Evolutionary conservation across 75 land plant species (phyloP).

Genomic region (Selaginella tamariscina): DNA sequence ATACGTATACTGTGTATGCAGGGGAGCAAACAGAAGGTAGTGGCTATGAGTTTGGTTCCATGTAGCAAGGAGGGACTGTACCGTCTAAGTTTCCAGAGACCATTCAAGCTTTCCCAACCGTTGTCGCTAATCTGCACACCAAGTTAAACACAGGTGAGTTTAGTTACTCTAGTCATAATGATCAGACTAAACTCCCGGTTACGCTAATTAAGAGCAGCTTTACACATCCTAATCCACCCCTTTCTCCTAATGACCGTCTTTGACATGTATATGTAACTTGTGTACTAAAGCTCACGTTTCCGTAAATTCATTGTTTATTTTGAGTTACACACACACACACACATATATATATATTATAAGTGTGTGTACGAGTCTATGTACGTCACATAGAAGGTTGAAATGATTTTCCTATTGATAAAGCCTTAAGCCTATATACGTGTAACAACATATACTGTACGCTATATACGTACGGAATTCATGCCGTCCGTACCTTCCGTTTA

Average conservation of each 20-base stretch:
- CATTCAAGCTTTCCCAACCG: conserved; percentile 56
- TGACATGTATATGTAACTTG: too few species aligned
- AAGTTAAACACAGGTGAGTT: not conserved
- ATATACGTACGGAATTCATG: too few species aligned
- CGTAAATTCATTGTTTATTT: too few species aligned
- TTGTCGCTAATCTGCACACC: conserved; percentile 33
- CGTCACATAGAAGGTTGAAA: too few species aligned
- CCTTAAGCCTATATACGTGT: too few species aligned
- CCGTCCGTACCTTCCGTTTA: too few species aligned
- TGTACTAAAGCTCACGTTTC: too few species aligned
- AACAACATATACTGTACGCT: too few species aligned
- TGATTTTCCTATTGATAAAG: too few species aligned
- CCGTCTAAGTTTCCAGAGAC: conserved; percentile 31
- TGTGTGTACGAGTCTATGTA: too few species aligned
- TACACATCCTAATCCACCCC: not conserved
- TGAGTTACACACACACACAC: too few species aligned
- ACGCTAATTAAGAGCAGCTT: not conserved
- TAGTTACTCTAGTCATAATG: not conserved
- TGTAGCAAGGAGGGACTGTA: conserved; percentile 29
- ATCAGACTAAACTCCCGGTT: not conserved
- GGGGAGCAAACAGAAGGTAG: conserved; percentile 24
- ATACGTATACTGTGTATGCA: not conserved
- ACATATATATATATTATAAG: too few species aligned
- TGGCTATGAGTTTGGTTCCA: conserved; percentile 36
- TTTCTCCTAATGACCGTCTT: not conserved